Evolutionary conservation across 306 rosid species (phyloP).

Genomic region (Hippophae tibetana): DNA sequence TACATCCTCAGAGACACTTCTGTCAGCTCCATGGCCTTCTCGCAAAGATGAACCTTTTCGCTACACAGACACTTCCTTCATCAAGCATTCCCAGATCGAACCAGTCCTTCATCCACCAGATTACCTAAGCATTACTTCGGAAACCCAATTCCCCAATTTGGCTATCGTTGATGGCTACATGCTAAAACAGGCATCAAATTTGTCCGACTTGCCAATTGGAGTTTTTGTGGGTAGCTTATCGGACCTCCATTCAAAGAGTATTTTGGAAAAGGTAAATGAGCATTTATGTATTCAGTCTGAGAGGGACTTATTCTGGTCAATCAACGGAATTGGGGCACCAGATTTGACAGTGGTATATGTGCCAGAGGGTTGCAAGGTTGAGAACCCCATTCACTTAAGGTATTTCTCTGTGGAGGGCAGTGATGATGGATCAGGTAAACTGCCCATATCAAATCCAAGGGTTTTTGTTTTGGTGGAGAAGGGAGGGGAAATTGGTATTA

Average conservation of each 20-base stretch:
- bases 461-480: conserved; percentile 71
- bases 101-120: conserved; percentile 42
- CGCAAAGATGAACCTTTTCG: conserved; percentile 86
- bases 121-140: background rate
- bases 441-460: conserved; percentile 78
- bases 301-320: conserved; percentile 84
- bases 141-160: conserved; percentile 33
- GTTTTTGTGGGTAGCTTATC: conserved; percentile 57
- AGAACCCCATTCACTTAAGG: conserved; percentile 48
- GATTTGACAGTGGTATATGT: conserved; percentile 72
- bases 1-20: conserved; percentile 48
- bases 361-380: conserved; percentile 52
- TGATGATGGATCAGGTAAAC: conserved; percentile 24
- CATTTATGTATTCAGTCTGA: conserved; percentile 13
- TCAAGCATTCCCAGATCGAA: conserved; percentile 48
- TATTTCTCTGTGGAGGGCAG: conserved; percentile 41
- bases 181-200: conserved; percentile 16
- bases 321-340: conserved; percentile 85
- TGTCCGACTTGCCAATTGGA: conserved; percentile 36
- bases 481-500: conserved; percentile 57
- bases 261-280: conserved; percentile 39
- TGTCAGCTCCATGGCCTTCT: conserved; percentile 87
- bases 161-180: conserved; percentile 50
- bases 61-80: conserved; percentile 72
- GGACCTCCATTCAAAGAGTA: conserved; percentile 24